Conservation (phyloP, 495 filamentous ascomycete species). For the Hypoxylon lenormandii region DNA sequence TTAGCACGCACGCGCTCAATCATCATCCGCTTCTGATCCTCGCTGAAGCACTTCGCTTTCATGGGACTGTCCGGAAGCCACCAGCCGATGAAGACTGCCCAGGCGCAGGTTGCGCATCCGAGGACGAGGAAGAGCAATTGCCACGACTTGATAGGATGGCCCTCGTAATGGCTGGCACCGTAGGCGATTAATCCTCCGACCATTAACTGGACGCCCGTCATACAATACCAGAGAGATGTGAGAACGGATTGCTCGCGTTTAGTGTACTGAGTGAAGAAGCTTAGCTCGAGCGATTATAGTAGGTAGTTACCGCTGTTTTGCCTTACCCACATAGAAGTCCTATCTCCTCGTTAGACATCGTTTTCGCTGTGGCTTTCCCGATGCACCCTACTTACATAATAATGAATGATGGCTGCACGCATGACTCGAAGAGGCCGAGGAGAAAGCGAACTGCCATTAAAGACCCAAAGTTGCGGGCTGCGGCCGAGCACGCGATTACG, state of each 20-base stretch:
- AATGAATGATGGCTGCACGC: slow-evolving; percentile 50
- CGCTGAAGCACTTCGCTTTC: slow-evolving; percentile 65
- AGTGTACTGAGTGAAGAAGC: background rate
- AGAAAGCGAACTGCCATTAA: slow-evolving; percentile 54
- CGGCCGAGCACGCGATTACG: slow-evolving; percentile 46
- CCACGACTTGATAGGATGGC: slow-evolving; percentile 20
- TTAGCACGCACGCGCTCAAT: slow-evolving; percentile 67
- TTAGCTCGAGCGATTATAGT: background rate
- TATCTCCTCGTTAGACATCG: background rate
- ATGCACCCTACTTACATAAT: slow-evolving; percentile 24
- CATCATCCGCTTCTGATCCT: slow-evolving; percentile 65
- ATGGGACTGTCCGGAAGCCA: slow-evolving; percentile 71
- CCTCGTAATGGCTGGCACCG: slow-evolving; percentile 15
- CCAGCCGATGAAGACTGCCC: slow-evolving; percentile 63
- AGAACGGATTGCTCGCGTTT: slow-evolving; percentile 8
- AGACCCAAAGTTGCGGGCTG: slow-evolving; percentile 40
- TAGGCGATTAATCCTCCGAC: slow-evolving; percentile 19
- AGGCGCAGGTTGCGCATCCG: slow-evolving; percentile 13
- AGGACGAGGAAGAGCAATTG: slow-evolving; percentile 21
- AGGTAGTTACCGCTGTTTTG: background rate
- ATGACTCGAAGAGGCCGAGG: slow-evolving; percentile 53
- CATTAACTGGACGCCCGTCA: slow-evolving; percentile 11
- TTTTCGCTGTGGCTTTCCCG: background rate
- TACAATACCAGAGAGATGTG: slow-evolving; percentile 9
- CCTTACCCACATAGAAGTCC: slow-evolving; percentile 18